Conservation (phyloP, 805 yeast genomes). For the Starmerella vaccinii region DNA sequence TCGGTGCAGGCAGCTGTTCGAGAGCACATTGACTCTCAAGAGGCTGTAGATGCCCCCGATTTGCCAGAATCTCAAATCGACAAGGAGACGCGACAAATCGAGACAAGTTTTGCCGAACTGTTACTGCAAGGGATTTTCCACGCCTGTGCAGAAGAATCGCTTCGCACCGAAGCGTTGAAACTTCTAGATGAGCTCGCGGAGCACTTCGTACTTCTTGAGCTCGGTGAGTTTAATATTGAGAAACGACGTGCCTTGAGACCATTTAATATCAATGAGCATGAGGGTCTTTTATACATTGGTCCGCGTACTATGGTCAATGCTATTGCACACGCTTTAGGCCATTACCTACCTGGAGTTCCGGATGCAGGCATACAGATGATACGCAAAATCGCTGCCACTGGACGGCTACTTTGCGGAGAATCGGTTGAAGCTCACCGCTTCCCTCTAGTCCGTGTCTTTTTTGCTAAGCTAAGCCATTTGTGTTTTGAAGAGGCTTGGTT, state of each 20-base stretch:
- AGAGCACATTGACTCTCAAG: slow-evolving; percentile 14
- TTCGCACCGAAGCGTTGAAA: slow-evolving; percentile 53
- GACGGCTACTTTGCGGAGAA: slow-evolving; percentile 57
- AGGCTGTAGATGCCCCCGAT: slow-evolving; percentile 16
- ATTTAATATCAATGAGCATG: slow-evolving; percentile 67
- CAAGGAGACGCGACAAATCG: slow-evolving; percentile 33
- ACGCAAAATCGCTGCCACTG: slow-evolving; percentile 48
- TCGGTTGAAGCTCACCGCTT: slow-evolving; percentile 55
- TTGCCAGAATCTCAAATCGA: slow-evolving; percentile 21
- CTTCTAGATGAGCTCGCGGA: slow-evolving; percentile 59
- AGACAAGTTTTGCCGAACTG: slow-evolving; percentile 49
- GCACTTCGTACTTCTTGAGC: slow-evolving; percentile 68
- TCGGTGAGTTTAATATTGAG: slow-evolving; percentile 62
- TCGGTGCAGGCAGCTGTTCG: slow-evolving; percentile 10
- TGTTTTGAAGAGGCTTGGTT: slow-evolving; percentile 86
- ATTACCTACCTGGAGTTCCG: slow-evolving; percentile 58
- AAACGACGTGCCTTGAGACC: slow-evolving; percentile 54
- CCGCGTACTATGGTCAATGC: slow-evolving; percentile 66
- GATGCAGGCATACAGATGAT: slow-evolving; percentile 62
- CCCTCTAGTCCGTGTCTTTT: slow-evolving; percentile 64
- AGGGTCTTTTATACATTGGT: slow-evolving; percentile 60
- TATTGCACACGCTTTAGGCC: slow-evolving; percentile 68
- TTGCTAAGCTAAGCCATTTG: slow-evolving; percentile 75
- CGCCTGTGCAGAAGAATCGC: slow-evolving; percentile 64
- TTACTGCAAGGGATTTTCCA: slow-evolving; percentile 63